Evolutionary conservation across 1,139 yeast species (phyloP), one percentile per base, ranked within the genome.

Genomic region (Meyerozyma elateridarum): DNA sequence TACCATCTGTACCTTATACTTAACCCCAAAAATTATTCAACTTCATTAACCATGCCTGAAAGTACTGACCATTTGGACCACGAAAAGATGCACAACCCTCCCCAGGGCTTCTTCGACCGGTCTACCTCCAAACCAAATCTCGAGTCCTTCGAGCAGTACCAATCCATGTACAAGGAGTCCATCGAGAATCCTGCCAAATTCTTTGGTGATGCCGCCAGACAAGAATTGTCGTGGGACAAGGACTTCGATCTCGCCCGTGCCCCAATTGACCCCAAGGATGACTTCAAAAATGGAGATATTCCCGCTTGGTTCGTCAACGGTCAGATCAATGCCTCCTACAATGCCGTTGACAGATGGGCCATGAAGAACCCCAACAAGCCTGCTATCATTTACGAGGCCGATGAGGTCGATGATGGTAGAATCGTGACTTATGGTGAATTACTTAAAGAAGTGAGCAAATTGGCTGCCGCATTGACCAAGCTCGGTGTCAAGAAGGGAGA

Each of bases 261-360:
- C 40, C 85, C 88, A 4, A 61, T 52, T 24, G 57, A 65, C 36
- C 55, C 70, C 15, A 59, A 61, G 33, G 58, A 64, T 35, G 78
- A 79, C 43, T 80, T 79, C 48, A 64, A 70, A 44, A 55, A 77
- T 48, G 85, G 83, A 37, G 84, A 79, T 51, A 71, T 78, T 38
- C 79, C 84, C 7, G 74, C 87, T 18, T 84, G 93, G 93, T 84
- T 83, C 55, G 56, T 81, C 29, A 80, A 77, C 48, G 93, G 93
- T 38, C 74, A 80, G 54, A 61, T 84, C 52, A 84, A 84, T 51
- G 91, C 93, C 13, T 73, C 77, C 38, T 83, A 79, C 61, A 84
- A 84, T 50, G 76, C 82, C 46, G 85, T 84, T 34, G 94, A 84
- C 55, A 73, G 91, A 51, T 85, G 85, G 73, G 94, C 93, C 4